Evolutionary conservation across 2,329 filamentous ascomycete species (phyloP).

Genomic region (Aspergillus sp.): DNA sequence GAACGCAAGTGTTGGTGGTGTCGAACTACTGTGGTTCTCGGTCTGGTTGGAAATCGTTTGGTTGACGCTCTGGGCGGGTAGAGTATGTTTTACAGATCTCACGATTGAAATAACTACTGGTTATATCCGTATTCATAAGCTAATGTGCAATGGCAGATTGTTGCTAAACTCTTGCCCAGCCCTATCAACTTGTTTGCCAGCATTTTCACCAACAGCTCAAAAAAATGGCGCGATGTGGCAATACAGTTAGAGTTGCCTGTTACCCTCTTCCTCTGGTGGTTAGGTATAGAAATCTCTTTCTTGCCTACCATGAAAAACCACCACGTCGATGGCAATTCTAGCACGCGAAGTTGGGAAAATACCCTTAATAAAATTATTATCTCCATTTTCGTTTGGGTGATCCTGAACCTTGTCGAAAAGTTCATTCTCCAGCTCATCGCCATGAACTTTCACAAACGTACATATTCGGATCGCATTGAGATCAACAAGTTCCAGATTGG

Average conservation of each 20-base stretch:
- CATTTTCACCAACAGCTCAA: slow-evolving; percentile 79
- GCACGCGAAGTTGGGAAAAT: slow-evolving; percentile 66
- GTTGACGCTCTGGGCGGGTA: slow-evolving; percentile 81
- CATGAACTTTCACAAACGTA: slow-evolving; percentile 86
- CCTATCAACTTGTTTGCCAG: slow-evolving; percentile 65
- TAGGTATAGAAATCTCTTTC: slow-evolving; percentile 83
- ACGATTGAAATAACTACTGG: neutral
- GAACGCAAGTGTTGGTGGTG: slow-evolving; percentile 68
- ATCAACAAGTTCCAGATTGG: slow-evolving; percentile 88
- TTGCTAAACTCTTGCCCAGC: slow-evolving; percentile 64
- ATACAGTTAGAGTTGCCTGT: slow-evolving; percentile 80
- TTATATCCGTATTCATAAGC: neutral
- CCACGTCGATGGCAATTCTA: slow-evolving; percentile 54
- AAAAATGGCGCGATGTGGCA: slow-evolving; percentile 91
- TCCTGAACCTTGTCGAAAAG: slow-evolving; percentile 86
- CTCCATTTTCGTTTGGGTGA: slow-evolving; percentile 74
- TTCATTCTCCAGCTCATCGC: slow-evolving; percentile 94
- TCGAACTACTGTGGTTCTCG: slow-evolving; percentile 83
- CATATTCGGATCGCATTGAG: slow-evolving; percentile 86
- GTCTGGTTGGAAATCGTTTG: slow-evolving; percentile 95
- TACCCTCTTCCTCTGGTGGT: slow-evolving; percentile 88
- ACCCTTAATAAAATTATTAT: slow-evolving; percentile 84
- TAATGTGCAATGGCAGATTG: slow-evolving; percentile 42
- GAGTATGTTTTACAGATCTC: slow-evolving; percentile 39
- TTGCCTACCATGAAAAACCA: slow-evolving; percentile 75